Base-by-base conservation (phyloP, 2,329 filamentous ascomycete species). In the Aspergillus vadensis region DNA sequence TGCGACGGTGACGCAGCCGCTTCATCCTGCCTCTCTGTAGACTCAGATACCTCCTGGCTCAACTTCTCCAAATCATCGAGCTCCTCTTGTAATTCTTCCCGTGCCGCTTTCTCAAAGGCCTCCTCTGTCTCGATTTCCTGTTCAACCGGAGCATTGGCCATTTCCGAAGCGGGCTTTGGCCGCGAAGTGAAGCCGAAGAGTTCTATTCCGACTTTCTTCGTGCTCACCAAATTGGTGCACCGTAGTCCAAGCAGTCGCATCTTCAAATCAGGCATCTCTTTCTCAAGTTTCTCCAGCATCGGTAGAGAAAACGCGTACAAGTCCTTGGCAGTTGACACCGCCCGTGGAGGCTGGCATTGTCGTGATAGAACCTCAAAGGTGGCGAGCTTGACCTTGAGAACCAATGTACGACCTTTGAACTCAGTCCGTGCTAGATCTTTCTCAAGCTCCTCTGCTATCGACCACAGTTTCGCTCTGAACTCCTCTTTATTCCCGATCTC, bases 361-460 rank as follows among this genome's bases (percentile, higher is more conserved):
- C 95, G 84, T 0, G 93, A 96, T 55, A 91, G 84, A 19, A 97
- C 91, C 74, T 98, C 93, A 69, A 94, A 99, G 0, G 92, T 97
- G 73, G 97, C 91, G 7, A 98, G 80, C 74, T 99, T 99, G 65
- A 97, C 84, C 75, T 99, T 99, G 38, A 99, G 80, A 21, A 92
- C 91, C 1, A 99, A 79, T 0, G 94, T 98, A n/a, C 92, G 86
- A 0, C 94, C 94, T 75, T 94, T 97, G 77, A 91, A 91, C 65
- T 91, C 86, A 1, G 91, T 91, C 25, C 87, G 85, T 60, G 84
- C 83, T 79, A 98, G 82, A 69, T 98, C 94, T 66, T 90, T 90
- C 72, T 97, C 92, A 4, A 99, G 80, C 65, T 96, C 92, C 63
- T 92, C 88, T 0, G 95, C 92, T 1, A 88, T 93, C 72, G 83